phyloP scores from a whole-genome alignment of 2,329 filamentous ascomycete genomes.

The Pseudopyricularia cyperi region DNA sequence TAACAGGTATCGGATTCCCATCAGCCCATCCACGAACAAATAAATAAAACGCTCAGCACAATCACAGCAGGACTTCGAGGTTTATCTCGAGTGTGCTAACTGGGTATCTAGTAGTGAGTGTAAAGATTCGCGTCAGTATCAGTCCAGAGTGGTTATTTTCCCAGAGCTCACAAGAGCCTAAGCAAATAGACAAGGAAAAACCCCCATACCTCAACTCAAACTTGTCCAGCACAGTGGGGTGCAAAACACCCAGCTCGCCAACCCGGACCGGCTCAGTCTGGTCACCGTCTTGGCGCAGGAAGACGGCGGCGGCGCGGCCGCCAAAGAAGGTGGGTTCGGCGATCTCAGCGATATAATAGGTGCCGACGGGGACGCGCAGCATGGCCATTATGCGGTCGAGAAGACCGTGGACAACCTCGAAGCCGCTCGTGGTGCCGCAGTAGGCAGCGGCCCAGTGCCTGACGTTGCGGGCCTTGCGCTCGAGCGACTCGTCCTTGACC shows the following conservation, averaged over 20 bases:
- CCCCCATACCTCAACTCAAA: slow-evolving; percentile 66
- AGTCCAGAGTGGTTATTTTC: no score
- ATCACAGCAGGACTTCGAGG: slow-evolving; percentile 76
- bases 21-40: neutral
- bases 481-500: slow-evolving; percentile 70
- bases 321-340: slow-evolving; percentile 85
- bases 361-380: slow-evolving; percentile 49
- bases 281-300: slow-evolving; percentile 50
- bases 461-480: slow-evolving; percentile 76
- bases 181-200: neutral
- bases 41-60: neutral
- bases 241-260: slow-evolving; percentile 85
- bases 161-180: neutral
- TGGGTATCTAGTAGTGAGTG: slow-evolving; percentile 49
- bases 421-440: slow-evolving; percentile 88
- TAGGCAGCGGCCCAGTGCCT: slow-evolving; percentile 91
- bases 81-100: slow-evolving; percentile 93
- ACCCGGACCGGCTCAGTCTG: slow-evolving; percentile 55
- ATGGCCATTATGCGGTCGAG: slow-evolving; percentile 86
- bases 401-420: slow-evolving; percentile 90
- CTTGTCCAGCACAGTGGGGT: slow-evolving; percentile 85
- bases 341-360: slow-evolving; percentile 87
- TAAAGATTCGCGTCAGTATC: slow-evolving; percentile 9
- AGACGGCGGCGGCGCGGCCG: slow-evolving; percentile 78
- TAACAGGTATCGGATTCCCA: neutral